phyloP scores from a whole-genome alignment of 495 filamentous ascomycete genomes.

The Talaromyces liani region DNA sequence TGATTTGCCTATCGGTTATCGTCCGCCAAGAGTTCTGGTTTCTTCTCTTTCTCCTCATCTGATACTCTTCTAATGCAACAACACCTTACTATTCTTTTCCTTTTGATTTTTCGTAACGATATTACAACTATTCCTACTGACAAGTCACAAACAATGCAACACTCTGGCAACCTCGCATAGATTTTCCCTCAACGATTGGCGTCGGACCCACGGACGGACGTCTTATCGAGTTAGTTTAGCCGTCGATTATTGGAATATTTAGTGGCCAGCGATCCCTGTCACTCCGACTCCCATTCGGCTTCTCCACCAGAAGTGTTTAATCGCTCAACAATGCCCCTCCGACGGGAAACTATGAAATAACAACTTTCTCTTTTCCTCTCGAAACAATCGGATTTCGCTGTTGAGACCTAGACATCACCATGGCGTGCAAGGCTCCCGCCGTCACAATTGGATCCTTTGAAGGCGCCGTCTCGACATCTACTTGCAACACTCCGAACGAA shows the following conservation, averaged over 20 bases:
- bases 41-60: not conserved
- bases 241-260: not conserved
- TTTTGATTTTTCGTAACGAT: not conserved
- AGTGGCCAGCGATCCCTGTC: conserved; percentile 1
- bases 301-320: not conserved
- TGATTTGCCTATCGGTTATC: not conserved
- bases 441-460: conserved; percentile 39
- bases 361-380: not conserved
- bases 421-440: conserved; percentile 40
- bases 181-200: not conserved
- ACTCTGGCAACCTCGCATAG: not conserved
- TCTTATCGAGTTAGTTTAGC: not conserved
- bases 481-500: conserved; percentile 25
- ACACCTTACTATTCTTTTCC: not conserved
- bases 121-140: not conserved
- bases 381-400: not conserved
- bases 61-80: not conserved
- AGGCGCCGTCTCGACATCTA: conserved; percentile 22
- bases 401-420: conserved; percentile 11
- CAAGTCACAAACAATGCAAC: not conserved
- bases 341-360: not conserved
- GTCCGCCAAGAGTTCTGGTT: not conserved
- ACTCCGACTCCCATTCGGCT: not conserved
- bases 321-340: conserved; percentile 5
- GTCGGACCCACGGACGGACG: not conserved